These are phyloP conservation scores for Fusarium aywerte DNA, from an alignment of 2,329 filamentous ascomycete genomes.

Conservation along the genomic window DNA sequence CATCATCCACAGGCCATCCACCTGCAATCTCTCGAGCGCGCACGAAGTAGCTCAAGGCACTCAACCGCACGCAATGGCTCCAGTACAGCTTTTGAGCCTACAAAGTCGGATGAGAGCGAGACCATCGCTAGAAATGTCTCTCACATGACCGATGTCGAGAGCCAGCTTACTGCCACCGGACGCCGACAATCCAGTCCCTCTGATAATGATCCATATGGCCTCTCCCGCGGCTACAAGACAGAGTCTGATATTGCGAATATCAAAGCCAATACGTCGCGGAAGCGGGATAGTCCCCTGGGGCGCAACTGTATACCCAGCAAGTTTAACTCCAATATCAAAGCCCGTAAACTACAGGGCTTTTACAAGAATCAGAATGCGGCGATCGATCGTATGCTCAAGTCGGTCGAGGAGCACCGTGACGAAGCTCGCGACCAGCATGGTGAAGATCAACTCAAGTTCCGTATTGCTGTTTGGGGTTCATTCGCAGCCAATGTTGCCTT, in stretches of 20 bases:
- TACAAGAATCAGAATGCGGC: slow-evolving; percentile 93
- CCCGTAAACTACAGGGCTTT: slow-evolving; percentile 77
- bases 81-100: slow-evolving; percentile 60
- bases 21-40: slow-evolving; percentile 50
- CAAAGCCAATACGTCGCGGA: slow-evolving; percentile 81
- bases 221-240: slow-evolving; percentile 81
- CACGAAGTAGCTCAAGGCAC: slow-evolving; percentile 46
- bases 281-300: slow-evolving; percentile 64
- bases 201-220: slow-evolving; percentile 83
- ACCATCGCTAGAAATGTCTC: slow-evolving; percentile 57
- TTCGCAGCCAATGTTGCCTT: slow-evolving; percentile 85
- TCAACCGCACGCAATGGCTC: slow-evolving; percentile 51
- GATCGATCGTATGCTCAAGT: slow-evolving; percentile 90
- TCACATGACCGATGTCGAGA: slow-evolving; percentile 60
- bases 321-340: slow-evolving; percentile 47
- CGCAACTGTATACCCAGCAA: slow-evolving; percentile 36
- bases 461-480: slow-evolving; percentile 72
- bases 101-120: slow-evolving; percentile 51
- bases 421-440: slow-evolving; percentile 82
- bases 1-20: slow-evolving; percentile 59
- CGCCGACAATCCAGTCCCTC: slow-evolving; percentile 53
- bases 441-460: slow-evolving; percentile 82
- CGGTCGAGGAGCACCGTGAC: slow-evolving; percentile 88
- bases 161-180: slow-evolving; percentile 53
- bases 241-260: slow-evolving; percentile 80